Conservation (phyloP, 2,329 filamentous ascomycete genomes). For the Aureobasidium pullulans region DNA sequence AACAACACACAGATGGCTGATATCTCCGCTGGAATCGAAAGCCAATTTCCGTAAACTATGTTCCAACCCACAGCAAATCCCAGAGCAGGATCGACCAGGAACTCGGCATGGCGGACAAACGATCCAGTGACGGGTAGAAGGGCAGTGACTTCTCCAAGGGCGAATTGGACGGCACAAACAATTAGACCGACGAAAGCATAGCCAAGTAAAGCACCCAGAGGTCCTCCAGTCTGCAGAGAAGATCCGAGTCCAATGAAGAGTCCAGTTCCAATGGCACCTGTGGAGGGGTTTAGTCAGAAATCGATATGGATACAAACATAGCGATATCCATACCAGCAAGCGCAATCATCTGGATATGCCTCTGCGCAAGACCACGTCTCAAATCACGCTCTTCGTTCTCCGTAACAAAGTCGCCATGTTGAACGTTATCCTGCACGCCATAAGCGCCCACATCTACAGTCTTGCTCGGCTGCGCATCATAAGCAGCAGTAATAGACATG, state of each 20-base stretch:
- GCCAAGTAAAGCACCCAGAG: constrained; percentile 62
- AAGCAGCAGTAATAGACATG: not conserved
- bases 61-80: constrained; percentile 65
- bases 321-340: constrained; percentile 32
- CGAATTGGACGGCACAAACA: constrained; percentile 75
- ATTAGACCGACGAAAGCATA: constrained; percentile 63
- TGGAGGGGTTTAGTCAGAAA: not conserved
- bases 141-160: constrained; percentile 75
- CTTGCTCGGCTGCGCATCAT: not conserved
- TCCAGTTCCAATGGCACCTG: constrained; percentile 66
- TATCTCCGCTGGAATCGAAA: constrained; percentile 27
- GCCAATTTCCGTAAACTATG: not conserved
- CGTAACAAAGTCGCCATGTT: constrained; percentile 3
- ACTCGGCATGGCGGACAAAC: constrained; percentile 72
- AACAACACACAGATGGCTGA: constrained; percentile 25
- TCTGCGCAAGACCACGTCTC: constrained; percentile 17
- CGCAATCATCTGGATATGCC: constrained; percentile 28
- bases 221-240: constrained; percentile 44
- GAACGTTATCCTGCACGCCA: not conserved
- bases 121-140: constrained; percentile 72
- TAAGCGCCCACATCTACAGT: not conserved
- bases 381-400: constrained; percentile 15
- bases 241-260: constrained; percentile 60
- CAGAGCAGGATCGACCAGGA: constrained; percentile 73
- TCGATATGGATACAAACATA: not conserved